A percentile compares a stretch with the other conserved stretches of the same genome.
Evolutionary conservation across 2,329 filamentous ascomycete genomes (phyloP).

Genomic region (Aspergillus viridinutans): DNA sequence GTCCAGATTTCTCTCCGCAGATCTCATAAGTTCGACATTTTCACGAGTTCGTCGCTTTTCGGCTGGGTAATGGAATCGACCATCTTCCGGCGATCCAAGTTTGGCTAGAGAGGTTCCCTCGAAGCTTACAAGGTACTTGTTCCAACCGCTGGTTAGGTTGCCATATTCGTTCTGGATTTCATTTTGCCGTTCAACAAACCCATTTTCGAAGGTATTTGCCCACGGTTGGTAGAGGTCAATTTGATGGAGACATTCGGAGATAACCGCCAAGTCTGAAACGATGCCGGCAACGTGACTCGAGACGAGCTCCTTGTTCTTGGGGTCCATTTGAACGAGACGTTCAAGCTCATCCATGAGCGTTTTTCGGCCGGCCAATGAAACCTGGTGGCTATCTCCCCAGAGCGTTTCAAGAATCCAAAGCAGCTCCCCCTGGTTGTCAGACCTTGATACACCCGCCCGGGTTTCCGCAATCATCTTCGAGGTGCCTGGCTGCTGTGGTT

Average conservation of each 20-base stretch:
- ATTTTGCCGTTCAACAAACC: conserved; percentile 15
- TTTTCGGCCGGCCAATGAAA: conserved; percentile 33
- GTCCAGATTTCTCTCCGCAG: conserved; percentile 48
- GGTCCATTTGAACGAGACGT: conserved; percentile 39
- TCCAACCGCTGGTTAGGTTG: neutral
- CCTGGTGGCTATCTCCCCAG: conserved; percentile 28
- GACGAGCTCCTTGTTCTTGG: conserved; percentile 33
- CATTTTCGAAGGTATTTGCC: conserved; percentile 39
- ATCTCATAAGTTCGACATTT: conserved; percentile 43
- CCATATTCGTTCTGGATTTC: conserved; percentile 2
- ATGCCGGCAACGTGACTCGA: conserved; percentile 33
- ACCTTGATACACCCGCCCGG: neutral
- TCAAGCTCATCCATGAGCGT: conserved; percentile 48
- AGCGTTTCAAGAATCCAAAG: conserved; percentile 8
- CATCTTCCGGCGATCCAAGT: conserved; percentile 32
- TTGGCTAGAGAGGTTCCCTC: conserved; percentile 11
- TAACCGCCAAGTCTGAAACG: conserved; percentile 46
- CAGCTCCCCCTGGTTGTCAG: neutral
- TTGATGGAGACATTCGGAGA: conserved; percentile 44
- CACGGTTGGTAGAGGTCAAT: conserved; percentile 49
- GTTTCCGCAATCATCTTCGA: neutral
- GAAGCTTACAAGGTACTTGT: neutral
- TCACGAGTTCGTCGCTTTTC: conserved; percentile 46
- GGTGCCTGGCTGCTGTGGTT: neutral
- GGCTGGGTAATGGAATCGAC: conserved; percentile 47